Evolutionary conservation across 108 stramenopile species (phyloP).

Genomic region (Discostella pseudostelligera): DNA sequence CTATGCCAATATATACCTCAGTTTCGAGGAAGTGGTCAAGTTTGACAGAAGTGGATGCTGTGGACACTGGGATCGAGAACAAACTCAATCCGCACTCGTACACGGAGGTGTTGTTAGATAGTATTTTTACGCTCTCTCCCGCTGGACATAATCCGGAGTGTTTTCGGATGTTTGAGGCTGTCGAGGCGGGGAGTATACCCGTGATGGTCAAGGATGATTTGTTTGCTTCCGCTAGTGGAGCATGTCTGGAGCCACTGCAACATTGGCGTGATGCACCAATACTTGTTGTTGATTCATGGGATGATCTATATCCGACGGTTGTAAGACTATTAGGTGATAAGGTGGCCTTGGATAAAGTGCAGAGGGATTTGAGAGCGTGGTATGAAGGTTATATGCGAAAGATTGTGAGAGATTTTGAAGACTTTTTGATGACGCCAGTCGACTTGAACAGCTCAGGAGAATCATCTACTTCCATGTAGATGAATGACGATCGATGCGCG

Average conservation of each 20-base stretch:
- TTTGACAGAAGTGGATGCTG: too few species aligned
- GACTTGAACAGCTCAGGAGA: too few species aligned
- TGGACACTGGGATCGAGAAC: background rate
- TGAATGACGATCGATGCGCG: too few species aligned
- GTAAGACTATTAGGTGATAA: constrained; percentile 26
- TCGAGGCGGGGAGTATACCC: constrained; percentile 49
- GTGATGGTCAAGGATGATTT: constrained; percentile 17
- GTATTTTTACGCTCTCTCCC: constrained; percentile 47
- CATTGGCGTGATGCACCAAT: constrained; percentile 31
- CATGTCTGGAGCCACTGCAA: constrained; percentile 33
- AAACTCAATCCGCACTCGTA: constrained; percentile 24
- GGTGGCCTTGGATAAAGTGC: constrained; percentile 37
- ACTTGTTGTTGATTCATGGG: constrained; percentile 40
- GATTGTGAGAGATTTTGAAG: constrained; percentile 9
- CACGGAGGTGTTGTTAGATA: constrained; percentile 34
- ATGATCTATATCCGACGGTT: constrained; percentile 19
- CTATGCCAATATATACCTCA: constrained; percentile 1
- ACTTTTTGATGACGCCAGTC: background rate
- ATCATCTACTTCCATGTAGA: too few species aligned
- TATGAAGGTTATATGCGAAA: constrained; percentile 31
- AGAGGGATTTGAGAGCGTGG: constrained; percentile 31
- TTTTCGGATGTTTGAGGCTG: constrained; percentile 50
- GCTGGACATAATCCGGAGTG: constrained; percentile 56
- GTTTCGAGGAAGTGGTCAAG: constrained; percentile 19
- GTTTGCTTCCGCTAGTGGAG: background rate